A percentile compares a stretch with the other conserved stretches of the same genome.
Evolutionary conservation across 2,329 filamentous ascomycete genomes (phyloP).

Genomic region (Cephalotrichum gorgonifer): DNA sequence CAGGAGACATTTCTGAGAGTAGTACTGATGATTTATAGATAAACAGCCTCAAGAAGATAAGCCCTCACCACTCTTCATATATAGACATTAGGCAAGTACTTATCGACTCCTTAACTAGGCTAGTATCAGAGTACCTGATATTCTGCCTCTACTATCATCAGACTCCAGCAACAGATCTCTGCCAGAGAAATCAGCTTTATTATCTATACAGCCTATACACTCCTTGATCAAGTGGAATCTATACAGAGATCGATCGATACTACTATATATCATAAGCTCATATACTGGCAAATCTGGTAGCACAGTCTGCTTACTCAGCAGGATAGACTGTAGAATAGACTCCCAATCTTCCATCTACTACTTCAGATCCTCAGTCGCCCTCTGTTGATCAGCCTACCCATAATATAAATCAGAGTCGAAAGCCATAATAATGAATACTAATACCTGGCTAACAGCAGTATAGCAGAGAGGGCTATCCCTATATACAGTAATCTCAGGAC

Average conservation of each 20-base stretch:
- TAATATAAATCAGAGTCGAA: background rate
- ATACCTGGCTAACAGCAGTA: constrained; percentile 17
- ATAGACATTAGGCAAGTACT: background rate
- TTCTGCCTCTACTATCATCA: background rate
- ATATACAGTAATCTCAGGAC: constrained; percentile 13
- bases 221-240: background rate
- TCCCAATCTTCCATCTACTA: background rate
- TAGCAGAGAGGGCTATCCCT: constrained; percentile 10
- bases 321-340: background rate
- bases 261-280: background rate
- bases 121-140: background rate
- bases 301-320: background rate
- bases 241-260: background rate
- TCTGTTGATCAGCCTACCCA: background rate
- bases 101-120: background rate
- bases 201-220: background rate
- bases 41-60: background rate
- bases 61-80: background rate
- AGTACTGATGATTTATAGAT: background rate
- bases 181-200: background rate
- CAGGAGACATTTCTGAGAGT: constrained; percentile 3
- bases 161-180: background rate
- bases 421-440: constrained; percentile 10
- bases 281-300: background rate
- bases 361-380: background rate